A percentile compares a stretch with the other conserved stretches of the same genome.
These are phyloP conservation scores for Chalaropsis ovoidea DNA, from an alignment of 2,329 filamentous ascomycete species.

Conservation along the genomic window DNA sequence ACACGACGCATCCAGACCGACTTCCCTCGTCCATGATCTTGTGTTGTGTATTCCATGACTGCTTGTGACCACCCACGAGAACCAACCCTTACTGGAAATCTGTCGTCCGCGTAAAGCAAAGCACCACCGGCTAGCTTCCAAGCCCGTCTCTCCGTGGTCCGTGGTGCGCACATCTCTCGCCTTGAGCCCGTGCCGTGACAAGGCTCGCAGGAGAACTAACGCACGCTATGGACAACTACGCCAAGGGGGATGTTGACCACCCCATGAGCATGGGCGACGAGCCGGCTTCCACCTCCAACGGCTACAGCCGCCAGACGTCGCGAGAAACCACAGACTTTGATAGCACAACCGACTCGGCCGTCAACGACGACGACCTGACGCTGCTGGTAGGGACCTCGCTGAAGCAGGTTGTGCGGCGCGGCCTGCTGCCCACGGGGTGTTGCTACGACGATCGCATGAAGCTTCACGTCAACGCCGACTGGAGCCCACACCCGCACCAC, in stretches of 20 bases:
- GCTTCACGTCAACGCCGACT: slow-evolving; percentile 79
- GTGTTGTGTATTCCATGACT: background rate
- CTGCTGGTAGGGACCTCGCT: slow-evolving; percentile 29
- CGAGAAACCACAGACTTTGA: slow-evolving; percentile 21
- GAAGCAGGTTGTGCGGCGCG: slow-evolving; percentile 36
- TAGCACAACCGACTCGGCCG: slow-evolving; percentile 25
- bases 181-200: background rate
- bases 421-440: slow-evolving; percentile 58
- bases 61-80: background rate
- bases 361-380: slow-evolving; percentile 26
- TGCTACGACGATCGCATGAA: slow-evolving; percentile 96
- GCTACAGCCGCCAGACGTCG: slow-evolving; percentile 19
- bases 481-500: slow-evolving; percentile 64
- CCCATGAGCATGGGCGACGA: slow-evolving; percentile 36
- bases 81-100: background rate
- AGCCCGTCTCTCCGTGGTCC: background rate
- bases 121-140: background rate
- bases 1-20: slow-evolving; percentile 7
- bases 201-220: background rate
- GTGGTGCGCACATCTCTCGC: background rate
- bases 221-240: slow-evolving; percentile 28
- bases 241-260: slow-evolving; percentile 39
- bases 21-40: background rate
- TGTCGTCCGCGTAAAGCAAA: background rate
- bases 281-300: slow-evolving; percentile 19